Percentiles rank a stretch among this genome's conserved stretches.
Conservation (phyloP, 345 rosid genomes). For the Syzygium grande region DNA sequence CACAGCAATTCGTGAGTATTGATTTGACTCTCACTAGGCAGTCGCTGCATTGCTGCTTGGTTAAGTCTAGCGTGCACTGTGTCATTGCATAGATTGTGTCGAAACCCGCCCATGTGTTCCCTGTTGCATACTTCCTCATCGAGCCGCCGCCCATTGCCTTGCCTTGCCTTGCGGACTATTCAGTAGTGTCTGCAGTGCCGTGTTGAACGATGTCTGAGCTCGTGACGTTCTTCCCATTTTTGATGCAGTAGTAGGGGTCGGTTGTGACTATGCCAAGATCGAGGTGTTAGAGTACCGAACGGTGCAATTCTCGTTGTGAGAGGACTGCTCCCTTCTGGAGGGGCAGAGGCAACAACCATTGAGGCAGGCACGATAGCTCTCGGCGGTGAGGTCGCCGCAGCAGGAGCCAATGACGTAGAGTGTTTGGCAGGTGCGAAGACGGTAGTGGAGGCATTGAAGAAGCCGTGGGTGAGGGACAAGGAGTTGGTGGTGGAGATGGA, state of each 20-base stretch:
- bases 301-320: background rate
- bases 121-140: constrained; percentile 32
- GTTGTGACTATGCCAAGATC: background rate
- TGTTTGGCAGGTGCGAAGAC: background rate
- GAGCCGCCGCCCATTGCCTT: background rate
- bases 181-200: background rate
- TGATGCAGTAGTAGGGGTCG: background rate
- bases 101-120: constrained; percentile 3
- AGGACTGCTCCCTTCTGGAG: background rate
- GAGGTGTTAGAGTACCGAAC: background rate
- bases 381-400: background rate
- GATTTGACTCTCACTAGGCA: too few species aligned
- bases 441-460: background rate
- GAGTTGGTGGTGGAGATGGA: background rate
- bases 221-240: too few species aligned
- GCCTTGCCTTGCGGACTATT: background rate
- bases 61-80: constrained; percentile 42
- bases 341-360: background rate
- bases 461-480: background rate
- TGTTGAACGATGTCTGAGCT: background rate
- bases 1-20: fast-evolving
- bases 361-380: background rate
- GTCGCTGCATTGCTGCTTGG: background rate
- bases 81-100: constrained; percentile 18
- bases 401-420: background rate